Base-by-base conservation (phyloP, 2,329 filamentous ascomycete species). In the Didymella pinodella region DNA sequence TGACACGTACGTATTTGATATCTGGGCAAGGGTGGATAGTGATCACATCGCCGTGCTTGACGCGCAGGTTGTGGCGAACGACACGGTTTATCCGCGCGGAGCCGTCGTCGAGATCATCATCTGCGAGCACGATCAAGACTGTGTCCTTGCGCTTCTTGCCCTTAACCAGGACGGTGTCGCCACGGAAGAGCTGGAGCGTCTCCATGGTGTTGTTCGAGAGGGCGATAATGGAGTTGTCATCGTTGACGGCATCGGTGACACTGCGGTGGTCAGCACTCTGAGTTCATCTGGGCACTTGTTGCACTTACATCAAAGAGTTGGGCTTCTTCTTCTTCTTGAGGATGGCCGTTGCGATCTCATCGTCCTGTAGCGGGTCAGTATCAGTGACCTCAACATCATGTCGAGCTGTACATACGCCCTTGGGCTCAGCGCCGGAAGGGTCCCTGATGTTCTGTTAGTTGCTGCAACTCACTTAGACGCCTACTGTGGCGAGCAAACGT, bases 291-390 rank as follows among this genome's bases (percentile, higher is more conserved):
- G 11, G 11, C 11, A 1, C 11, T 14, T 11, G 44, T 61, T 44
- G 66, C 70, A 80, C 89, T 79, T 85, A 96, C 93, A 99, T 96
- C 79, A 99, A 83, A 76, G 94, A 96, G 83, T 99, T 99, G 73
- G 93, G 93, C 92, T 99, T 99, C 93, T 99, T 99, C 90, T 99
- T 99, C 87, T 98, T 98, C 85, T 97, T 98, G 75, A 99, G 87
- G 73, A 99, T 99, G 69, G 95, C 95, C 45, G 95, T 99, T 52
- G 95, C 88, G 63, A 90, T 92, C 77, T 97, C 95, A 79, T 97
- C 91, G 73, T 92, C 89, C 89, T 96, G 66, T 66, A 66, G 67
- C 57, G 66, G 64, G 70, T 78, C 63, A 79, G 76, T 69, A 59
- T 62, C 57, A 55, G 55, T 64, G 43, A 44, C 48, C 50, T 61